Conservation (phyloP, 2,329 filamentous ascomycete species). For the Pseudogymnoascus sp. region DNA sequence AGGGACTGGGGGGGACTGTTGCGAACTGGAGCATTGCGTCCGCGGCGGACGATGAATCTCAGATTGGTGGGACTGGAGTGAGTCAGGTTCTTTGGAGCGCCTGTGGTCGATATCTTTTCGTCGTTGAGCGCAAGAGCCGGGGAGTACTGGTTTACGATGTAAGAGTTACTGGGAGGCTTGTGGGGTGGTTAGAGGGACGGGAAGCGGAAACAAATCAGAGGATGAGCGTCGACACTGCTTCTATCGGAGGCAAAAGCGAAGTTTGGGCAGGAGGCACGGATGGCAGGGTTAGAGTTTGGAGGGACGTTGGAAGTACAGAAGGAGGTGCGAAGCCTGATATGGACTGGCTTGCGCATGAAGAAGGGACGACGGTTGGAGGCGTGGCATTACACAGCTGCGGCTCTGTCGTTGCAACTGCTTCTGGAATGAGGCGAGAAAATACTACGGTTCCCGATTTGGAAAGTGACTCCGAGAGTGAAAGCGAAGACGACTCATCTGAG, state of each 20-base stretch:
- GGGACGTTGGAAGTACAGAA: conserved; percentile 46
- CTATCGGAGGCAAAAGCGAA: conserved; percentile 37
- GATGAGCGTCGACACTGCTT: conserved; percentile 48
- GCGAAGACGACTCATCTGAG: conserved; percentile 13
- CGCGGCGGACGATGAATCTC: conserved; percentile 44
- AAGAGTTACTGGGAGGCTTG: conserved; percentile 49
- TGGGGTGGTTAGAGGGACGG: conserved; percentile 47
- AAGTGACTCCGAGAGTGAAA: conserved; percentile 14
- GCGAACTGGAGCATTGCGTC: conserved; percentile 53
- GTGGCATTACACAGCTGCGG: conserved; percentile 25
- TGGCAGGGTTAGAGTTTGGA: conserved; percentile 52
- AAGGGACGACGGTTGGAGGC: conserved; percentile 16
- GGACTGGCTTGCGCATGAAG: conserved; percentile 30
- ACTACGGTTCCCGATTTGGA: background rate
- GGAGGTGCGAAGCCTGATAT: conserved; percentile 23
- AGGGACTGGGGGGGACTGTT: conserved; percentile 45
- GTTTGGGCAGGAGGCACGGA: conserved; percentile 54
- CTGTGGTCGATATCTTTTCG: conserved; percentile 55
- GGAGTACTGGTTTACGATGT: conserved; percentile 57
- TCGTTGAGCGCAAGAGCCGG: conserved; percentile 51
- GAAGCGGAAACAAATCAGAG: conserved; percentile 48
- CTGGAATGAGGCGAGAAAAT: conserved; percentile 23
- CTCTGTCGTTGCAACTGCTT: conserved; percentile 29
- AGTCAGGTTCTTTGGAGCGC: conserved; percentile 54
- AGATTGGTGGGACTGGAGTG: conserved; percentile 55